Evolutionary conservation across 2,329 filamentous ascomycete species (phyloP), one percentile per base, ranked within the genome.

Genomic region (Diaporthe ampelina): DNA sequence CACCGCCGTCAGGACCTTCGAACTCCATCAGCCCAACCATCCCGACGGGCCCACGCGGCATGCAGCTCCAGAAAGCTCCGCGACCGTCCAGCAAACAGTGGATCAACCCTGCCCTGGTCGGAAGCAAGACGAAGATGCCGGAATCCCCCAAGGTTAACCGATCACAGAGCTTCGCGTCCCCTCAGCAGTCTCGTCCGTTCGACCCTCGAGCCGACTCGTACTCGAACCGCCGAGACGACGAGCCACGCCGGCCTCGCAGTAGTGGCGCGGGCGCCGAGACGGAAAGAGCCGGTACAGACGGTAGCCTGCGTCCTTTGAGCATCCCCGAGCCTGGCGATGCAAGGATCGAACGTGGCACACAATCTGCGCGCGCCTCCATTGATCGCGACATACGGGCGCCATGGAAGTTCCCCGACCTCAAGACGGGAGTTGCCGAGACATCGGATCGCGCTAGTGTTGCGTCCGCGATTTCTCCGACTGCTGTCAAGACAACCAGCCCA

Each of bases 11-110:
- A 4, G 87, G 86, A 4, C 85, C 85, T 3, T 83, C 84, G 0
- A 89, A 87, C 74, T 78, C 83, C n/a, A 85, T 86, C 29, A 86
- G 84, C 73, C 84, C 86, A 11, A 80, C 85, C 9, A 88, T 91
- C 63, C 88, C 89, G 4, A 84, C 88, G 3, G 89, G 88, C 13
- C 89, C 89, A 45, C 86, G 89, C 48, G 86, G 86, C 21, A 88
- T 89, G 74, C 87, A 86, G 73, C 48, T 72, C 17, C 83, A 84
- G 63, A 84, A 84, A 59, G 84, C 77, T 29, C 82, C 84, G 74
- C 86, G 88, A 9, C 85, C 87, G 21, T 88, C 88, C 0, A 90
- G 88, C 79, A 90, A 90, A 77, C 89, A 91, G 80, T 91, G 89
- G 89, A 88, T 89, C 73, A 90, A 90, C 68, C 87, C 88, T 4